These are phyloP conservation scores for Hypocreales sp. DNA, from an alignment of 2,329 filamentous ascomycete species.

Conservation along the genomic window DNA sequence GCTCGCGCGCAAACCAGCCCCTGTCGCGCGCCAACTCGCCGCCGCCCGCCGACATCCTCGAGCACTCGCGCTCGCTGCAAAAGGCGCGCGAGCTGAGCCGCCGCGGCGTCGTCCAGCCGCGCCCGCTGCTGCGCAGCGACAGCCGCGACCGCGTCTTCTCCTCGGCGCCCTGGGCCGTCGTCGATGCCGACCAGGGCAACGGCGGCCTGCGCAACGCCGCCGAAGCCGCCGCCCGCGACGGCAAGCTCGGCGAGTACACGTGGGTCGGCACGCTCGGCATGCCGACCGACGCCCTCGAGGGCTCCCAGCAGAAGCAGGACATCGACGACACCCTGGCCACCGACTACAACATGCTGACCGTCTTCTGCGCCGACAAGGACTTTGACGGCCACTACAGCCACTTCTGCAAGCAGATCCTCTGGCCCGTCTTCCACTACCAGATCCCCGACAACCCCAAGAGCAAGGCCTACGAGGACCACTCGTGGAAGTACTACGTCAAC, in stretches of 20 bases:
- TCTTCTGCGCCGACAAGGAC: constrained; percentile 80
- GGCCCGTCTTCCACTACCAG: constrained; percentile 97
- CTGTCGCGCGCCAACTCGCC: constrained; percentile 58
- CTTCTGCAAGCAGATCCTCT: constrained; percentile 95
- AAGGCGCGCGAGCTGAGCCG: constrained; percentile 43
- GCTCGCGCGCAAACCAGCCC: constrained; percentile 60
- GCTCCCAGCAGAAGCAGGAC: constrained; percentile 59
- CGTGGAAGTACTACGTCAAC: constrained; percentile 86
- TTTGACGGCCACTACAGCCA: constrained; percentile 90
- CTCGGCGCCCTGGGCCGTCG: constrained; percentile 67
- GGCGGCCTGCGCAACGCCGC: constrained; percentile 83
- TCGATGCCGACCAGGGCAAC: constrained; percentile 80
- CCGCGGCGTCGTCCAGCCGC: constrained; percentile 41
- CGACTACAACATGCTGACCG: constrained; percentile 68
- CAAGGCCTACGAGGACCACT: constrained; percentile 95
- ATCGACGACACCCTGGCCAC: constrained; percentile 71
- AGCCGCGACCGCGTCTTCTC: constrained; percentile 59
- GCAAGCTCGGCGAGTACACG: constrained; percentile 57
- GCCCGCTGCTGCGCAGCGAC: constrained; percentile 35
- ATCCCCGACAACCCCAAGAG: constrained; percentile 96
- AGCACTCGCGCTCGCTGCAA: constrained; percentile 41
- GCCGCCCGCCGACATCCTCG: constrained; percentile 61
- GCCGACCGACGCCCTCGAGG: constrained; percentile 73
- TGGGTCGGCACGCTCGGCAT: constrained; percentile 91
- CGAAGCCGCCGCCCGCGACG: constrained; percentile 57